Evolutionary conservation across 2,329 filamentous ascomycete species (phyloP).

Genomic region (Aspergillus candidus): DNA sequence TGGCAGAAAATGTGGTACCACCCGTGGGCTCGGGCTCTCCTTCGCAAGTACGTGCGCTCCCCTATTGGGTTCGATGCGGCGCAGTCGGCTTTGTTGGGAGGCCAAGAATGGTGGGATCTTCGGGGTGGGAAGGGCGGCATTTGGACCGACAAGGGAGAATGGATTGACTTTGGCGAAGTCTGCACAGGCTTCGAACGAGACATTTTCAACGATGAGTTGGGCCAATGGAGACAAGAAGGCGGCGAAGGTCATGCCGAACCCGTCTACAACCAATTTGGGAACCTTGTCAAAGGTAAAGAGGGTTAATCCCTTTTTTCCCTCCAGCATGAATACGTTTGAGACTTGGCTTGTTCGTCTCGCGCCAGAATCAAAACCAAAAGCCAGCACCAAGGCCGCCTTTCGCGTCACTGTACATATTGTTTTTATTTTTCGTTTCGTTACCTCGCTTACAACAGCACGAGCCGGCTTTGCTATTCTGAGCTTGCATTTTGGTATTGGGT

Average conservation of each 20-base stretch:
- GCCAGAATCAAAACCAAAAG: too few species aligned
- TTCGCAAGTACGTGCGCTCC: slow-evolving; percentile 45
- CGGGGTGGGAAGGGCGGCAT: slow-evolving; percentile 49
- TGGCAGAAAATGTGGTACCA: slow-evolving; percentile 48
- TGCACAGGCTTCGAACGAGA: slow-evolving; percentile 41
- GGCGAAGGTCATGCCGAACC: slow-evolving; percentile 24
- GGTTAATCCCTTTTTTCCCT: slow-evolving; percentile 2
- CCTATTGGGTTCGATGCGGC: slow-evolving; percentile 39
- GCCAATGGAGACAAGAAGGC: slow-evolving; percentile 35
- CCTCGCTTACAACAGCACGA: background rate
- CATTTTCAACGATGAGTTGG: slow-evolving; percentile 45
- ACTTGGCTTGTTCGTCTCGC: slow-evolving; percentile 1
- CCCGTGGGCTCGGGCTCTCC: slow-evolving; percentile 43
- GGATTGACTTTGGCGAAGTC: slow-evolving; percentile 46
- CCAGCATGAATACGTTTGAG: background rate
- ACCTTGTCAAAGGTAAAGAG: slow-evolving; percentile 31
- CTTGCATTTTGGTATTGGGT: too few species aligned
- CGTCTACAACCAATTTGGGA: slow-evolving; percentile 36
- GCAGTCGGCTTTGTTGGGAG: slow-evolving; percentile 41
- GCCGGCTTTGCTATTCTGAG: background rate
- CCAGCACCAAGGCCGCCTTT: too few species aligned
- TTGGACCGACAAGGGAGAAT: slow-evolving; percentile 47
- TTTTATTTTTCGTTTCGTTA: background rate
- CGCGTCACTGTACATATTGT: too few species aligned
- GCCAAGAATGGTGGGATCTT: slow-evolving; percentile 44